Conservation (phyloP, 352 stramenopile genomes). For the Pythium phragmitis region DNA sequence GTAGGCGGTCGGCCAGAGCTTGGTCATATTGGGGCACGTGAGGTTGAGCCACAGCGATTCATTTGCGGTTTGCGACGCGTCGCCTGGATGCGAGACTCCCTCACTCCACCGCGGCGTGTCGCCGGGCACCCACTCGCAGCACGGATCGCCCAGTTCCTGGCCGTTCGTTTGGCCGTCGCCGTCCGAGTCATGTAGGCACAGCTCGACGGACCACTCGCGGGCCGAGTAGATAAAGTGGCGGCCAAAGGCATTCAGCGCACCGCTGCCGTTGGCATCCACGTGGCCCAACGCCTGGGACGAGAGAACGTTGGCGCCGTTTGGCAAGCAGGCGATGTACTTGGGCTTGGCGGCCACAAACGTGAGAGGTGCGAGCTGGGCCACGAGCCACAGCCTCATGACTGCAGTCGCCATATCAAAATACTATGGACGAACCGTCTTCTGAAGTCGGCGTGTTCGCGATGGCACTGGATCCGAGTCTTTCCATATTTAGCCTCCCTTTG, state of each 20-base stretch:
- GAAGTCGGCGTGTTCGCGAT: too few species aligned
- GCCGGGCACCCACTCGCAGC: constrained; percentile 34
- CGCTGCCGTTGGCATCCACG: not conserved
- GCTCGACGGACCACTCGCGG: constrained; percentile 30
- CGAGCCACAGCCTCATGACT: not conserved
- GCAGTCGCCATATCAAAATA: too few species aligned
- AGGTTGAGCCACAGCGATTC: constrained; percentile 3
- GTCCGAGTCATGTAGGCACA: constrained; percentile 48
- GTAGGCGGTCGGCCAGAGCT: not conserved
- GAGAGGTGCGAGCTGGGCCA: not conserved
- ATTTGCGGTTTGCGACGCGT: constrained; percentile 2
- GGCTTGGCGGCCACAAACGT: not conserved
- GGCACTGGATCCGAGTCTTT: too few species aligned
- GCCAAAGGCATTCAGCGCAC: constrained; percentile 38
- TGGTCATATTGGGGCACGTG: constrained; percentile 10
- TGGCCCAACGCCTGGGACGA: constrained; percentile 28
- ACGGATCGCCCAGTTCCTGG: constrained; percentile 58
- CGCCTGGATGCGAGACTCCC: constrained; percentile 24
- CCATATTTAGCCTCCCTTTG: too few species aligned
- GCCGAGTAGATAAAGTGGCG: constrained; percentile 36
- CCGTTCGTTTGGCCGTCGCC: constrained; percentile 60
- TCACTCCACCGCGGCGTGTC: constrained; percentile 11
- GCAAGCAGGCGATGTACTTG: constrained; percentile 28
- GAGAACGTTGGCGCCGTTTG: constrained; percentile 30
- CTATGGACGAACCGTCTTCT: too few species aligned